These are phyloP conservation scores for Picochlorum sp. DNA, from an alignment of 139 green algal genomes.

Conservation along the genomic window DNA sequence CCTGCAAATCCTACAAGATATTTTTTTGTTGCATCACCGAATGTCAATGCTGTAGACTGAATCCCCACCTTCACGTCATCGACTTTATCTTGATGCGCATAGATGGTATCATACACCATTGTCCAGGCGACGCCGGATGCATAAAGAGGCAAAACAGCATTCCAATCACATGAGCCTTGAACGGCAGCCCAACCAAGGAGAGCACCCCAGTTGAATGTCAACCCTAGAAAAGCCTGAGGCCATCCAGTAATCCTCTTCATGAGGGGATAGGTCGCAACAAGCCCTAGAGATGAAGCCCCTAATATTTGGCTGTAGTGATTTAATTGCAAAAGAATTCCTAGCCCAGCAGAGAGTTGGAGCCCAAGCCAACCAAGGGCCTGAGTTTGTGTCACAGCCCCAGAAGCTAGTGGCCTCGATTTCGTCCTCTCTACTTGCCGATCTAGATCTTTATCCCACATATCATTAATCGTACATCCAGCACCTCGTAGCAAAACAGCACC, in stretches of 20 bases:
- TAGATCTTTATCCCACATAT: constrained; percentile 86
- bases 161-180: constrained; percentile 51
- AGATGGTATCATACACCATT: constrained; percentile 98
- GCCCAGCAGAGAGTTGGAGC: constrained; percentile 62
- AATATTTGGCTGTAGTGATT: constrained; percentile 81
- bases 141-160: constrained; percentile 79
- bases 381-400: constrained; percentile 30
- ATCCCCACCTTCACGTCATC: constrained; percentile 79
- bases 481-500: constrained; percentile 76
- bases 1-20: constrained; percentile 44
- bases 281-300: constrained; percentile 72
- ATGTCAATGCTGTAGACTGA: constrained; percentile 82
- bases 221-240: constrained; percentile 70
- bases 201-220: constrained; percentile 97
- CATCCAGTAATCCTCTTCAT: constrained; percentile 94
- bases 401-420: constrained; percentile 51
- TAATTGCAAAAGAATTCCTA: constrained; percentile 88
- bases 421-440: constrained; percentile 71
- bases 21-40: constrained; percentile 47
- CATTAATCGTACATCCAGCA: constrained; percentile 95
- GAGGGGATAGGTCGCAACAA: constrained; percentile 86
- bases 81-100: constrained; percentile 92
- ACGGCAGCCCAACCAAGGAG: constrained; percentile 85
- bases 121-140: constrained; percentile 73
- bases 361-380: constrained; percentile 64